Percentiles rank a stretch among this genome's conserved stretches.
phyloP scores from a whole-genome alignment of 192 early-diverging fungal species.

The Geosiphon pyriformis region DNA sequence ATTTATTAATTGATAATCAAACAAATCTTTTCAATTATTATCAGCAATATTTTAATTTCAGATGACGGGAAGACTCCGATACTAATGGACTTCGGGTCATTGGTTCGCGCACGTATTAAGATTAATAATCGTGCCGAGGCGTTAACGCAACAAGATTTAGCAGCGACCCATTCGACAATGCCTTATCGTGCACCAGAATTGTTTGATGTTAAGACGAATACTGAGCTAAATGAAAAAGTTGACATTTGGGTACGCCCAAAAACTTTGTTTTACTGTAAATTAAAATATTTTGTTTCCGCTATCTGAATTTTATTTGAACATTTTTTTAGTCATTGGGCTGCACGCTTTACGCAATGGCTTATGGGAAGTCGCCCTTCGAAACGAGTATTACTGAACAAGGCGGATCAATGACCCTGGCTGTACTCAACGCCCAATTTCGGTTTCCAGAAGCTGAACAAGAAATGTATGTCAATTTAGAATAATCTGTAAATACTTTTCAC shows the following conservation, averaged over 20 bases:
- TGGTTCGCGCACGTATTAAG: constrained; percentile 48
- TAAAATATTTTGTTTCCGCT: constrained; percentile 2
- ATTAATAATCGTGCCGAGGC: constrained; percentile 54
- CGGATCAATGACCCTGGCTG: constrained; percentile 67
- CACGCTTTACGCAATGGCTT: constrained; percentile 67
- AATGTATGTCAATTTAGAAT: no score
- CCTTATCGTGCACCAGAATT: constrained; percentile 74
- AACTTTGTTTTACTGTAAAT: background rate
- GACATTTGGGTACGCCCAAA: constrained; percentile 63
- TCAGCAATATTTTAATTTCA: constrained; percentile 58
- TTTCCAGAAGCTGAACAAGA: constrained; percentile 39
- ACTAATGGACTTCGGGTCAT: constrained; percentile 77
- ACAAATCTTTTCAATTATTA: background rate
- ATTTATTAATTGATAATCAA: no score
- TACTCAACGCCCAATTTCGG: constrained; percentile 55
- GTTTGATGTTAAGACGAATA: constrained; percentile 67
- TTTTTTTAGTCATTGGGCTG: constrained; percentile 59
- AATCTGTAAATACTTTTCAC: no score
- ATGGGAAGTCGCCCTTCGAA: constrained; percentile 66
- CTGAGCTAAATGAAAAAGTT: constrained; percentile 58
- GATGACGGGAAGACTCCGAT: constrained; percentile 63
- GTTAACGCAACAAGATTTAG: constrained; percentile 64
- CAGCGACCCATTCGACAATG: constrained; percentile 66
- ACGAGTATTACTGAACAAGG: constrained; percentile 58
- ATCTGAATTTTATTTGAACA: background rate